These are phyloP conservation scores for Colletotrichum sp. DNA, from an alignment of 2,329 filamentous ascomycete genomes.

Conservation along the genomic window DNA sequence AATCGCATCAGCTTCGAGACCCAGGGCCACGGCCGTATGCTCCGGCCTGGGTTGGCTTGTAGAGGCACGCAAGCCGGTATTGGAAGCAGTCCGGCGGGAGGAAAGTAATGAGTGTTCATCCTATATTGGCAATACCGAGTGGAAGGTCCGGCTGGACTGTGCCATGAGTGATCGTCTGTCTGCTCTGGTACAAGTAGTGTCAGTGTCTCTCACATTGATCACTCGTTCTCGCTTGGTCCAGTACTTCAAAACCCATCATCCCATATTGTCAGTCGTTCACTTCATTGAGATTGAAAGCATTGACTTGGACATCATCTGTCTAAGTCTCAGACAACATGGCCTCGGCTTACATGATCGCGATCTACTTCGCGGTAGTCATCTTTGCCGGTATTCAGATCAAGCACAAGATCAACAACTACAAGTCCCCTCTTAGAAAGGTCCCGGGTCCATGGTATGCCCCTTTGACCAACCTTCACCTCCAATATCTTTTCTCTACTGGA, in stretches of 20 bases:
- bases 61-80: neutral
- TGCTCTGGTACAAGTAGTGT: neutral
- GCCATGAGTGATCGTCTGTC: neutral
- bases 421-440: slow-evolving; percentile 15
- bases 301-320: neutral
- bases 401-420: neutral
- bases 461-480: slow-evolving; percentile 23
- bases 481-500: slow-evolving; percentile 25
- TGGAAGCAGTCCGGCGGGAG: neutral
- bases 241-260: neutral
- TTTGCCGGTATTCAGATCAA: neutral
- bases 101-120: neutral
- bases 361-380: neutral
- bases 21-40: neutral
- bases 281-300: neutral
- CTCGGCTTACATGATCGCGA: neutral
- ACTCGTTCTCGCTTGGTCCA: neutral
- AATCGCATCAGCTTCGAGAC: neutral
- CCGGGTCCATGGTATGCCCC: slow-evolving; percentile 25
- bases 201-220: neutral
- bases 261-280: neutral
- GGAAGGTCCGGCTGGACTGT: neutral
- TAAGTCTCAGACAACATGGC: neutral
- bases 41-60: neutral
- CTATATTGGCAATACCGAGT: neutral